phyloP scores from a whole-genome alignment of 805 yeast genomes.

The Starmerella sirachaensis region DNA sequence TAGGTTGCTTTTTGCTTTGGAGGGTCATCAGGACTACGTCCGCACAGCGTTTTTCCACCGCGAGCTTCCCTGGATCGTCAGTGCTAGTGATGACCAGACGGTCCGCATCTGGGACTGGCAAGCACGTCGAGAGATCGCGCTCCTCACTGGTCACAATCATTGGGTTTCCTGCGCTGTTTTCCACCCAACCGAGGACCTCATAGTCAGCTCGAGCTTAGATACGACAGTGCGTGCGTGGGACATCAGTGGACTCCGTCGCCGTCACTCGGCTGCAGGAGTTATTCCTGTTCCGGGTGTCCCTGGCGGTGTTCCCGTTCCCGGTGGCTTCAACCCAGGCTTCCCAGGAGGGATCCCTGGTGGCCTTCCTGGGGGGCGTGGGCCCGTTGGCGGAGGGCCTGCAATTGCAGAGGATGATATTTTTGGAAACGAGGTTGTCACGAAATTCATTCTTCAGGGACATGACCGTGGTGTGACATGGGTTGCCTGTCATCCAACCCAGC shows the following conservation, averaged over 20 bases:
- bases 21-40: conserved; percentile 90
- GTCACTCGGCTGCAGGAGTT: conserved; percentile 67
- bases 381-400: conserved; percentile 4
- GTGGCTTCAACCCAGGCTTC: no score
- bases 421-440: conserved; percentile 89
- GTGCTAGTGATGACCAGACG: conserved; percentile 96
- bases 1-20: conserved; percentile 80
- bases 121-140: conserved; percentile 91
- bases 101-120: conserved; percentile 99
- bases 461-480: conserved; percentile 99
- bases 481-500: conserved; percentile 91
- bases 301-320: background rate
- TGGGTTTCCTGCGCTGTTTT: conserved; percentile 97
- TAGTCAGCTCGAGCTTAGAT: conserved; percentile 91
- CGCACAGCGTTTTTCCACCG: conserved; percentile 90
- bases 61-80: conserved; percentile 93
- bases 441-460: conserved; percentile 93
- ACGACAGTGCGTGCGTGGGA: conserved; percentile 99
- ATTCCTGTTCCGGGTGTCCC: conserved; percentile 14
- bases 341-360: conserved; percentile 5
- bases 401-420: conserved; percentile 48
- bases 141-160: conserved; percentile 95
- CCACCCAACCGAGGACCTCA: conserved; percentile 89
- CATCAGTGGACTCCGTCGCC: conserved; percentile 84
- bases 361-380: conserved; percentile 3